A percentile compares a stretch with the other conserved stretches of the same genome.
Evolutionary conservation across 108 stramenopile genomes (phyloP).

Genomic region (Hondaea fermentalgiana): DNA sequence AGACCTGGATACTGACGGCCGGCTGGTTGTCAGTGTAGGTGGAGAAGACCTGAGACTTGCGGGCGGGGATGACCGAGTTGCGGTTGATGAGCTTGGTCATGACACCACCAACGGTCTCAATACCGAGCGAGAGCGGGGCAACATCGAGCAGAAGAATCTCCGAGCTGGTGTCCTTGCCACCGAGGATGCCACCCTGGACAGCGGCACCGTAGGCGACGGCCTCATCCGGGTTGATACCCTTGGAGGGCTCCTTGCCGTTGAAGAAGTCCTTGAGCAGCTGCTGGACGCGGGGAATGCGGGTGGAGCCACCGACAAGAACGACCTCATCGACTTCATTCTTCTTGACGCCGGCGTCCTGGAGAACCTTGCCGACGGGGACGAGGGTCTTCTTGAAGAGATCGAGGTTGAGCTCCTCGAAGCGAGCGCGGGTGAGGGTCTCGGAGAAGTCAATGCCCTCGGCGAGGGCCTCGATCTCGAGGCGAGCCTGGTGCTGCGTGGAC

Average conservation of each 20-base stretch:
- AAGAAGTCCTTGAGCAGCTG: constrained; percentile 35
- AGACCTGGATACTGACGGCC: constrained; percentile 81
- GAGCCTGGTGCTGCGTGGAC: constrained; percentile 56
- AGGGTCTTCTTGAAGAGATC: constrained; percentile 24
- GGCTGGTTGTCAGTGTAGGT: constrained; percentile 88
- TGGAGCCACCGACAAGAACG: constrained; percentile 59
- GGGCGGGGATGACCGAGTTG: constrained; percentile 83
- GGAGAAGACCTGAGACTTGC: constrained; percentile 82
- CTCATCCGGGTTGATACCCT: constrained; percentile 87
- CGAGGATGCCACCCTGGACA: constrained; percentile 83
- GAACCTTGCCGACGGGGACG: constrained; percentile 37
- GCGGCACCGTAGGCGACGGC: constrained; percentile 91
- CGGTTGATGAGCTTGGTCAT: constrained; percentile 88
- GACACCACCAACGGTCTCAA: constrained; percentile 85
- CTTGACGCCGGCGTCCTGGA: constrained; percentile 34
- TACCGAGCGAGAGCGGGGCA: constrained; percentile 72
- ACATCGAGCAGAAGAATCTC: constrained; percentile 64
- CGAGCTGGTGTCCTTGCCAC: not conserved
- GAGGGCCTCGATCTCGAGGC: constrained; percentile 52
- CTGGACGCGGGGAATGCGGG: constrained; percentile 55
- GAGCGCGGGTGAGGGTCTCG: constrained; percentile 27
- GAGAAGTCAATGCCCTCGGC: constrained; percentile 51
- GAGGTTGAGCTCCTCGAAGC: constrained; percentile 25
- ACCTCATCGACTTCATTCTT: constrained; percentile 49
- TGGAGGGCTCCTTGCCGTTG: constrained; percentile 43